These are phyloP conservation scores for Quercus phellos DNA, from an alignment of 331 rosid species.

Conservation along the genomic window DNA sequence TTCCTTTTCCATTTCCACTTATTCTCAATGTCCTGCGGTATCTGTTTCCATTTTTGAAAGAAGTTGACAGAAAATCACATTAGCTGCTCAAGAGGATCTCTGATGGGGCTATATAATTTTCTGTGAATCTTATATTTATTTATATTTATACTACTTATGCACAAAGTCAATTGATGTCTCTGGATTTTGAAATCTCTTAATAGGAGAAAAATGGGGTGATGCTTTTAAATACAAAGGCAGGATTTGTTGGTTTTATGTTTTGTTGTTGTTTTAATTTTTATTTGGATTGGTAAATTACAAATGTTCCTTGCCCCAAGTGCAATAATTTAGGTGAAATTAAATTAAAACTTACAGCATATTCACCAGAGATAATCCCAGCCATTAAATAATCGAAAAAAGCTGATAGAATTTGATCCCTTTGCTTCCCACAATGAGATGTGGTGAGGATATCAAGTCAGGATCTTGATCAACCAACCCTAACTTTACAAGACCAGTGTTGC, in stretches of 20 bases:
- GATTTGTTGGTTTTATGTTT: not conserved
- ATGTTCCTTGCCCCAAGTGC: not conserved
- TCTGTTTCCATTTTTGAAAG: constrained; percentile 4
- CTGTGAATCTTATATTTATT: not conserved
- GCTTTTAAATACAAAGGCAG: not conserved
- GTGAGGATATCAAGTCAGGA: too few relatives aligned
- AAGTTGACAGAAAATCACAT: constrained; percentile 7
- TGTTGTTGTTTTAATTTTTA: not conserved
- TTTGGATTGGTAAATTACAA: too few relatives aligned
- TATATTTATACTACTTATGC: not conserved
- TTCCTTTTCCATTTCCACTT: constrained; percentile 19
- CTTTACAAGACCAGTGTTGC: too few relatives aligned
- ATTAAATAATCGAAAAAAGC: too few relatives aligned
- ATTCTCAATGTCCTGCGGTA: constrained; percentile 7
- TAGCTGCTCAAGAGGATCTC: not conserved
- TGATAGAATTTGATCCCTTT: too few relatives aligned
- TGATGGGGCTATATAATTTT: not conserved
- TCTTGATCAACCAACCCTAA: too few relatives aligned
- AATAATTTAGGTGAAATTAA: not conserved
- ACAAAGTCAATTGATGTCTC: not conserved
- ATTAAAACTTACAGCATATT: not conserved
- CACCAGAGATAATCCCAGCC: too few relatives aligned
- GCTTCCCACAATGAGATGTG: too few relatives aligned
- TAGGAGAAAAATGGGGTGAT: not conserved
- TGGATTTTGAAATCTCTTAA: not conserved